Conservation (phyloP, 2,329 filamentous ascomycete genomes). For the Saccharata proteae region DNA sequence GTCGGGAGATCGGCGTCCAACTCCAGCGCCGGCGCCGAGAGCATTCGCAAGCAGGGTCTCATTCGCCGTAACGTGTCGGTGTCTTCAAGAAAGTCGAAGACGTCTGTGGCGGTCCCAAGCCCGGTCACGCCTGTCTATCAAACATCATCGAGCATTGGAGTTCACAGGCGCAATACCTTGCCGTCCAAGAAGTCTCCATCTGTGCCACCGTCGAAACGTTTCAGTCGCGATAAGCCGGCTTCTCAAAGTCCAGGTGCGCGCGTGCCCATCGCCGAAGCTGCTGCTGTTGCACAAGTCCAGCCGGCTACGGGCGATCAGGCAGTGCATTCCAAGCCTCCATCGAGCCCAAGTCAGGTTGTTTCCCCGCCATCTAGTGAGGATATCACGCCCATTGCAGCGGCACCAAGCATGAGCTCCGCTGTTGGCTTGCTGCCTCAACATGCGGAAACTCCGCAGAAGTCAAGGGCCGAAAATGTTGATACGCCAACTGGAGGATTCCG, state of each 20-base stretch:
- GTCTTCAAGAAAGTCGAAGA: conserved; percentile 74
- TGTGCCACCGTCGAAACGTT: conserved; percentile 53
- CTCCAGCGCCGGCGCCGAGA: conserved; percentile 79
- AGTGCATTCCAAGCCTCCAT: not conserved
- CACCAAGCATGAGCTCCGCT: conserved; percentile 10
- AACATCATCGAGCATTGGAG: conserved; percentile 40
- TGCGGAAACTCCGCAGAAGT: conserved; percentile 3
- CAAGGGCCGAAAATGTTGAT: conserved; percentile 6
- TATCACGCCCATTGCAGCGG: conserved; percentile 24
- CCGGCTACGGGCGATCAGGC: not conserved
- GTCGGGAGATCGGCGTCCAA: conserved; percentile 71
- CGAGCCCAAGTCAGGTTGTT: conserved; percentile 20
- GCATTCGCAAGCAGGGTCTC: conserved; percentile 66
- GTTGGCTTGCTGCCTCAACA: conserved; percentile 4
- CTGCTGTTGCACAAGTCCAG: not conserved
- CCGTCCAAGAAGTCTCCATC: conserved; percentile 81
- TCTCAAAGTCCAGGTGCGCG: conserved; percentile 5
- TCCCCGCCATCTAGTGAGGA: conserved; percentile 27
- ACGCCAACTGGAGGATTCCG: conserved; percentile 6
- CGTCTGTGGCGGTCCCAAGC: conserved; percentile 51
- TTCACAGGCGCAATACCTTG: conserved; percentile 80
- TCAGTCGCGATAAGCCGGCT: conserved; percentile 22
- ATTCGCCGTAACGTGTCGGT: conserved; percentile 82
- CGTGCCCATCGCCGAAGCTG: conserved; percentile 5
- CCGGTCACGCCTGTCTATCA: conserved; percentile 34